Evolutionary conservation across 768 basidiomycete species (phyloP).

Genomic region (Tricholoma hemisulphureum): DNA sequence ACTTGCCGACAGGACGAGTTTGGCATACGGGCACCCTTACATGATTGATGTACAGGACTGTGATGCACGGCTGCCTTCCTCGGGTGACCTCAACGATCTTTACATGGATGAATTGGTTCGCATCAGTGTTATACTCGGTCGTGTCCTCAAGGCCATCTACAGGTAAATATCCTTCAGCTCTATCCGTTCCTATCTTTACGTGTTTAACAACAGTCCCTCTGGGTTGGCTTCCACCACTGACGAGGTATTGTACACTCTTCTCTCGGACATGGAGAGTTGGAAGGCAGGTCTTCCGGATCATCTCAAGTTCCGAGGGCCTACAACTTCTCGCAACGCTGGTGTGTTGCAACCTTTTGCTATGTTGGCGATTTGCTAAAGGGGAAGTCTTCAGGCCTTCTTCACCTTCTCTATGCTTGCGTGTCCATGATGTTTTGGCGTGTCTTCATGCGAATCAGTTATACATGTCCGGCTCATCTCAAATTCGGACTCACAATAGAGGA

Average conservation of each 20-base stretch:
- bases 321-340: constrained; percentile 68
- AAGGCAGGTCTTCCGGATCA: constrained; percentile 72
- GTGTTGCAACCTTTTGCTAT: constrained; percentile 22
- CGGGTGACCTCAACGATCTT: constrained; percentile 72
- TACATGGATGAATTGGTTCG: constrained; percentile 92
- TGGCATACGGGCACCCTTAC: constrained; percentile 89
- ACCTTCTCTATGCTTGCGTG: constrained; percentile 84
- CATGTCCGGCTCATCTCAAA: constrained; percentile 85
- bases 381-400: constrained; percentile 65
- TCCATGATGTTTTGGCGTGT: constrained; percentile 98
- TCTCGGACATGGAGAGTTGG: constrained; percentile 75
- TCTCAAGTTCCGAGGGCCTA: constrained; percentile 73
- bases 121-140: constrained; percentile 86
- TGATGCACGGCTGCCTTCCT: constrained; percentile 89
- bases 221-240: constrained; percentile 86
- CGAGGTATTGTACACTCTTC: constrained; percentile 63
- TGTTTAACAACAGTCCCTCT: constrained; percentile 63
- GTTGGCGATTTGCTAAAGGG: neutral
- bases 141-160: constrained; percentile 91
- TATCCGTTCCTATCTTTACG: constrained; percentile 1
- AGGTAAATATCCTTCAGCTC: constrained; percentile 47
- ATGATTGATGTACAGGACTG: constrained; percentile 98
- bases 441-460: constrained; percentile 96
- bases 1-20: constrained; percentile 62
- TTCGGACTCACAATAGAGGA: constrained; percentile 78